A percentile compares a stretch with the other conserved stretches of the same genome.
These are phyloP conservation scores for Lojkania enalia DNA, from an alignment of 2,329 filamentous ascomycete genomes.

Conservation along the genomic window DNA sequence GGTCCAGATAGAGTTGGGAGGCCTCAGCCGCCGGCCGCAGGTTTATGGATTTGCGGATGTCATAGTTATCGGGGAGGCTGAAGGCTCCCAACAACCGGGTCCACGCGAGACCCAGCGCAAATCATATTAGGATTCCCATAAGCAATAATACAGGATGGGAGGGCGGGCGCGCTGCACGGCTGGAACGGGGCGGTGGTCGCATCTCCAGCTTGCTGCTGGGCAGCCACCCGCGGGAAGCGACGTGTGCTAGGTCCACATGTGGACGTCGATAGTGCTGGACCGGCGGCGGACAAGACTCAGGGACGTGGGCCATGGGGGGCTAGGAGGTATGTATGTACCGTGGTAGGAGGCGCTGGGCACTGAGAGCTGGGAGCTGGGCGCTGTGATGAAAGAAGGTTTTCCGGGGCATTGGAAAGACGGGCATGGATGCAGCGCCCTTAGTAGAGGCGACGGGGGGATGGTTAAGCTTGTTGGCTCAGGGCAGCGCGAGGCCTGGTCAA, in stretches of 20 bases:
- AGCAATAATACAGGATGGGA: constrained; percentile 11
- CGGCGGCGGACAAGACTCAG: not conserved
- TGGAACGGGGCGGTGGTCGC: constrained; percentile 3
- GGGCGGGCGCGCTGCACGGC: not conserved
- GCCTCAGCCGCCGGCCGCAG: constrained; percentile 21
- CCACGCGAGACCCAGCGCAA: constrained; percentile 32
- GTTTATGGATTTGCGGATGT: constrained; percentile 31
- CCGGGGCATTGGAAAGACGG: constrained; percentile 28
- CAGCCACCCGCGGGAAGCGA: constrained; percentile 24
- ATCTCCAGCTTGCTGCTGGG: constrained; percentile 23
- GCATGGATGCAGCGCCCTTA: constrained; percentile 18
- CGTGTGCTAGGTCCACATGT: not conserved
- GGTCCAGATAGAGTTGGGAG: constrained; percentile 15
- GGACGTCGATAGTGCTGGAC: not conserved
- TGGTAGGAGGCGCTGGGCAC: not conserved
- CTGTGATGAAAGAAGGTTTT: constrained; percentile 16
- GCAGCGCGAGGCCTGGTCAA: constrained; percentile 11
- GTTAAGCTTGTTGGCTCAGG: constrained; percentile 26
- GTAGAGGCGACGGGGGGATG: constrained; percentile 11
- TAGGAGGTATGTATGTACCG: constrained; percentile 6
- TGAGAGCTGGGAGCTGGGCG: constrained; percentile 3
- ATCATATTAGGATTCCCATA: constrained; percentile 31
- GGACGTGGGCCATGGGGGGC: not conserved
- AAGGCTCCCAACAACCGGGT: constrained; percentile 31
- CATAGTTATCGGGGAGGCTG: constrained; percentile 35